These are phyloP conservation scores for Ophiocordyceps sinensis DNA, from an alignment of 2,329 filamentous ascomycete genomes.

Conservation along the genomic window DNA sequence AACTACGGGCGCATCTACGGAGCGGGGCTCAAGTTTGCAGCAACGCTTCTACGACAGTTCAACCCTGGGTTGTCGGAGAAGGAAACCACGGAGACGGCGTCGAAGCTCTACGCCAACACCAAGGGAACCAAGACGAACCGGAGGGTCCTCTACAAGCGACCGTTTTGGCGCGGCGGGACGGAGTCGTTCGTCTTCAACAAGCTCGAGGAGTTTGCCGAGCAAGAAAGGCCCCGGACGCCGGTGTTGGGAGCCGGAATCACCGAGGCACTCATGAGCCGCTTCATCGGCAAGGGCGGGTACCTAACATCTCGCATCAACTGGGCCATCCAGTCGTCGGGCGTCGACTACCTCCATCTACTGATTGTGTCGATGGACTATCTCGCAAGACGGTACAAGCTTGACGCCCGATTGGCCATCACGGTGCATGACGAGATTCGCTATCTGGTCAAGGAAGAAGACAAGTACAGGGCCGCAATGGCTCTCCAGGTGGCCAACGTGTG, in stretches of 20 bases:
- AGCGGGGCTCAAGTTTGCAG: slow-evolving; percentile 88
- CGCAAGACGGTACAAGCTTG: slow-evolving; percentile 67
- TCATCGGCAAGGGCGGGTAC: slow-evolving; percentile 78
- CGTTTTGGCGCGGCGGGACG: slow-evolving; percentile 92
- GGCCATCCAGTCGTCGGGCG: slow-evolving; percentile 95
- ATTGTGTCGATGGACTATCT: slow-evolving; percentile 94
- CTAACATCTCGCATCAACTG: slow-evolving; percentile 96
- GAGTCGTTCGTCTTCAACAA: slow-evolving; percentile 98
- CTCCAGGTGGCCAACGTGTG: slow-evolving; percentile 89
- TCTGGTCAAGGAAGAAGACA: slow-evolving; percentile 70
- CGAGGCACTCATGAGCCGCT: slow-evolving; percentile 80
- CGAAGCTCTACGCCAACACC: slow-evolving; percentile 72
- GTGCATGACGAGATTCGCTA: slow-evolving; percentile 98
- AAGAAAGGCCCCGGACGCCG: slow-evolving; percentile 78
- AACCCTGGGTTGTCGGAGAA: slow-evolving; percentile 71
- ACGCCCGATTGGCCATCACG: slow-evolving; percentile 77
- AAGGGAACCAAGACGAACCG: slow-evolving; percentile 78
- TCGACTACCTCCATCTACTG: slow-evolving; percentile 90
- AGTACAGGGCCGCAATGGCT: slow-evolving; percentile 81
- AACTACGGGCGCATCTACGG: slow-evolving; percentile 98
- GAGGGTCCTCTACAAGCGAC: slow-evolving; percentile 53
- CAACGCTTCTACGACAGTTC: slow-evolving; percentile 81
- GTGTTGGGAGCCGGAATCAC: slow-evolving; percentile 92
- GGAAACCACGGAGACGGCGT: slow-evolving; percentile 62
- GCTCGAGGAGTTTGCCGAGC: slow-evolving; percentile 93